Evolutionary conservation across 2,329 filamentous ascomycete species (phyloP).

Genomic region (Sarocladium kiliense): DNA sequence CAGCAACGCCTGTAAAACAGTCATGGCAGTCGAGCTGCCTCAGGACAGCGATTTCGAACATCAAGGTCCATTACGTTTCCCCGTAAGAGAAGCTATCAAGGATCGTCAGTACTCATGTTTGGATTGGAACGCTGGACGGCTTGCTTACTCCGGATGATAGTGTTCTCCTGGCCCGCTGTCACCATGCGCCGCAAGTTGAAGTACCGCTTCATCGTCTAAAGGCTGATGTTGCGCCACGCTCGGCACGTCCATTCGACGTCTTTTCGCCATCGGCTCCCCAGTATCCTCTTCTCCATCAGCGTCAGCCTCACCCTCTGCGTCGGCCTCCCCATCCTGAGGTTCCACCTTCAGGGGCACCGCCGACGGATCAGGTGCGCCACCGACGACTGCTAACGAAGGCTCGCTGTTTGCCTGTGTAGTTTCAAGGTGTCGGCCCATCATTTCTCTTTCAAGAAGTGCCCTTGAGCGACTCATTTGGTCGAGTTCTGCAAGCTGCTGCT

Average conservation of each 20-base stretch:
- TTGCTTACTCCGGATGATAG: constrained; percentile 38
- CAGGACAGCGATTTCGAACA: too few species aligned
- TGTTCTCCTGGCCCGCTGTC: constrained; percentile 28
- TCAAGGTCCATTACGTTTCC: constrained; percentile 26
- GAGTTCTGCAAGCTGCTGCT: background rate
- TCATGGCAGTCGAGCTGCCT: too few species aligned
- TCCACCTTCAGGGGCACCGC: constrained; percentile 1
- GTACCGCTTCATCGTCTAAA: constrained; percentile 43
- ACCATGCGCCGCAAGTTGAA: constrained; percentile 38
- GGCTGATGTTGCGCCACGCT: constrained; percentile 26
- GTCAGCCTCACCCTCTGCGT: constrained; percentile 20
- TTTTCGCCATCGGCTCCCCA: constrained; percentile 32
- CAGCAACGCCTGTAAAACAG: too few species aligned
- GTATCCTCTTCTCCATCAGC: constrained; percentile 15
- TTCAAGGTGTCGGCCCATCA: background rate
- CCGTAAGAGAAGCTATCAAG: constrained; percentile 32
- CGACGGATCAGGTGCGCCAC: background rate
- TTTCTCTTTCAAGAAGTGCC: background rate
- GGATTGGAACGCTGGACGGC: too few species aligned
- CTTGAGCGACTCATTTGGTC: background rate
- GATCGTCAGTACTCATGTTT: constrained; percentile 12
- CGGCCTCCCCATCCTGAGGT: constrained; percentile 12
- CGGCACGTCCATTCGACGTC: constrained; percentile 30
- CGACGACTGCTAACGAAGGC: background rate
- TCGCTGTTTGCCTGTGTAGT: background rate